Evolutionary conservation across 148 eudicot species (phyloP), one percentile per base, ranked within the genome.

Genomic region (Silene conica): DNA sequence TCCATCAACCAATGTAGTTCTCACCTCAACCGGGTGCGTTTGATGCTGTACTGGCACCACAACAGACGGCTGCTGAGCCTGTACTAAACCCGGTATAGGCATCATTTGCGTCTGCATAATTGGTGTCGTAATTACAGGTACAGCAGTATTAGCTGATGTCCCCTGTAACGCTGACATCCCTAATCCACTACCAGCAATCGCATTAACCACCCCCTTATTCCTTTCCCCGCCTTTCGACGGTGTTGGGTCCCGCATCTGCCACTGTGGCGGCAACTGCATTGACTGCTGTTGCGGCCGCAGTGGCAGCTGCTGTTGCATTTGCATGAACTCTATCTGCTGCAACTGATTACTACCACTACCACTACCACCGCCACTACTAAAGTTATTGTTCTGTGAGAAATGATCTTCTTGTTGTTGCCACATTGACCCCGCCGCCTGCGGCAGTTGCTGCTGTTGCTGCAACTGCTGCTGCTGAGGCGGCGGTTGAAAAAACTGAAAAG

Each of bases 401-500:
- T 19, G 78, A 19, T 67, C 66, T 19, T 31, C 62, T 1, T 67
- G 70, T 21, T 67, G 79, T 0, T 67, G 69, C 52, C 21, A 38
- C 58, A 38, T 63, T 11, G 65, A 25, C 61, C 66, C 72, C 23
- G 50, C 55, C 16, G 34, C 71, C 65, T 73, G 71, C 43, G 20
- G 73, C 18, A 50, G 58, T 54, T 76, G 75, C 58, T 23, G 77
- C 1, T 52, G 70, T n/a, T n/a, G 45, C 64, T 65, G 83, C 23
- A 2, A 5, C 34, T 38, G 43, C 58, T 25, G 77, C 1, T 52
- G 70, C 25, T n/a, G 45, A 50, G 59, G 83, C 23, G 76, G 72
- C 54, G 76, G 72, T 25, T 81, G 84, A 48, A 84, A 81, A 59
- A 84, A 84, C 72, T 84, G 82, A 26, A 75, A 84, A 10, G 84